These are phyloP conservation scores for Mentha longifolia DNA, from an alignment of 257 asterid genomes.

Conservation along the genomic window DNA sequence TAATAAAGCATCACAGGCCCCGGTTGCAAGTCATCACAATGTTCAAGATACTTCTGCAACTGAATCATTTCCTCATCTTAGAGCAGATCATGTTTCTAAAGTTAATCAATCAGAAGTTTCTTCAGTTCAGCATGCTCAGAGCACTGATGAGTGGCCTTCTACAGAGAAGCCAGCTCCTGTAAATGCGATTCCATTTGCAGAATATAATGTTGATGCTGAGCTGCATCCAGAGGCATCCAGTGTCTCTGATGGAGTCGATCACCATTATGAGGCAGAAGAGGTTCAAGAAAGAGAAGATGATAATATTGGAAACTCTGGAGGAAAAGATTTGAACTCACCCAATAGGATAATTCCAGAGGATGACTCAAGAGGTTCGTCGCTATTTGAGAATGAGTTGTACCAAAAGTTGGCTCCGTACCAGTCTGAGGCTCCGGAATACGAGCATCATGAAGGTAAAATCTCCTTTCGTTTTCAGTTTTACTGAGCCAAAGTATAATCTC, in stretches of 20 bases:
- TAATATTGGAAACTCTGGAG: slow-evolving; percentile 45
- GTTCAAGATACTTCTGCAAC: slow-evolving; percentile 45
- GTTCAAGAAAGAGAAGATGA: slow-evolving; percentile 49
- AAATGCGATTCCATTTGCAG: slow-evolving; percentile 41
- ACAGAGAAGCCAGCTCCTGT: slow-evolving; percentile 58
- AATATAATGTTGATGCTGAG: slow-evolving; percentile 49
- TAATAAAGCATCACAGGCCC: slow-evolving; percentile 41
- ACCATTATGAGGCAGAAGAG: slow-evolving; percentile 53
- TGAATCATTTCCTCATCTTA: slow-evolving; percentile 38
- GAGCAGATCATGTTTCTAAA: slow-evolving; percentile 44
- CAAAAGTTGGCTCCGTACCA: slow-evolving; percentile 47
- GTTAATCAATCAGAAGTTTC: slow-evolving; percentile 45
- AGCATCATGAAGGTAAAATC: slow-evolving; percentile 57
- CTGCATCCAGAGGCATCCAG: slow-evolving; percentile 52
- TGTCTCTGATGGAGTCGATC: slow-evolving; percentile 41
- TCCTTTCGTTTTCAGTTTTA: slow-evolving; percentile 5
- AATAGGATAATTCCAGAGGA: slow-evolving; percentile 55
- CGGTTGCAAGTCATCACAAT: slow-evolving; percentile 57
- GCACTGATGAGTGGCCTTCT: slow-evolving; percentile 74
- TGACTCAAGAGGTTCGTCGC: slow-evolving; percentile 55
- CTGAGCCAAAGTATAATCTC: background rate
- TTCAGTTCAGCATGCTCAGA: slow-evolving; percentile 46
- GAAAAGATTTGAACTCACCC: slow-evolving; percentile 48
- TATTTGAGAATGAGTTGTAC: slow-evolving; percentile 51
- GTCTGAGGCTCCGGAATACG: slow-evolving; percentile 47